Conservation (phyloP, 768 basidiomycete species). For the Suillus americanus region DNA sequence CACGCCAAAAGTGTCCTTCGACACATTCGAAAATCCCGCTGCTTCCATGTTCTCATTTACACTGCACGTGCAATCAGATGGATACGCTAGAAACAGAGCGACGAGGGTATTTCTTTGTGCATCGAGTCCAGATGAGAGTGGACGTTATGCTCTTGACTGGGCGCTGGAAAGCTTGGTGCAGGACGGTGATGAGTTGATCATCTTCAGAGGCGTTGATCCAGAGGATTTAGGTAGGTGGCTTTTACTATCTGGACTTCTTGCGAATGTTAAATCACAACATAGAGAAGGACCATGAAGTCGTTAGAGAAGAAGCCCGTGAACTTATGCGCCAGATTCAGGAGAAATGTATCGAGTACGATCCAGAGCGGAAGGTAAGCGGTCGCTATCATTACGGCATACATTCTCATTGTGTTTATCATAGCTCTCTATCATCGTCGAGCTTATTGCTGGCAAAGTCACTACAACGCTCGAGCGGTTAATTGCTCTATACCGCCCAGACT, state of each 20-base stretch:
- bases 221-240: constrained; percentile 66
- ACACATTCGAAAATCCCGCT: constrained; percentile 81
- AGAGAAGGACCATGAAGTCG: constrained; percentile 75
- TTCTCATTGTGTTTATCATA: constrained; percentile 25
- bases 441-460: constrained; percentile 88
- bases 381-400: neutral
- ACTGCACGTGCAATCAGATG: constrained; percentile 79
- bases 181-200: constrained; percentile 90
- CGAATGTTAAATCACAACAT: neutral
- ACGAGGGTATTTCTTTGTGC: constrained; percentile 92
- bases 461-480: constrained; percentile 90
- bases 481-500: constrained; percentile 88
- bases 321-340: constrained; percentile 80
- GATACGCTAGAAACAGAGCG: constrained; percentile 69
- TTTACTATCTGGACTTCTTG: neutral
- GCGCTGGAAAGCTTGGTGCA: constrained; percentile 79
- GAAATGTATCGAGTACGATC: constrained; percentile 75
- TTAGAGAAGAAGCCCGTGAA: constrained; percentile 84
- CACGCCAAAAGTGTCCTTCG: constrained; percentile 66
- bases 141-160: constrained; percentile 89
- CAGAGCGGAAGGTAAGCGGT: constrained; percentile 66
- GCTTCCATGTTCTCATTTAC: constrained; percentile 89
- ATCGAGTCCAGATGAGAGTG: constrained; percentile 85
- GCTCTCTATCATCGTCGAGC: constrained; percentile 92
- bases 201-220: constrained; percentile 87